Base-by-base conservation (phyloP, 164 flowering plant genomes). In the Sextonia rubra region DNA sequence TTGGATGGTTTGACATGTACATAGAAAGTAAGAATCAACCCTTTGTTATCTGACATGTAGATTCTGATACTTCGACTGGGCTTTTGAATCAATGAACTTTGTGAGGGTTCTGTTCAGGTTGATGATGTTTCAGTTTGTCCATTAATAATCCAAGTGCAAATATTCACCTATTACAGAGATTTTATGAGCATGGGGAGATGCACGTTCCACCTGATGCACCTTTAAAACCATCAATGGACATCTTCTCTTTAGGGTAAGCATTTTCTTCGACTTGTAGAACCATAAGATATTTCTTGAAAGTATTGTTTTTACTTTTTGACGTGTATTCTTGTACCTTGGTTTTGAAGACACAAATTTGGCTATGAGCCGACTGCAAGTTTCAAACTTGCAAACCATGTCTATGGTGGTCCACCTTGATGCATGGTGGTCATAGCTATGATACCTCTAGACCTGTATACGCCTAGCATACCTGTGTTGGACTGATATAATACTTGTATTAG, bases 231-330 rank as follows among this genome's bases (percentile, higher is more conserved):
- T 88, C 97, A 29, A 96, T 96, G 99, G 99, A 93, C 82, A 89
- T 96, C 77, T 96, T 96, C 83, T 80, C 99, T 70, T 92, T 88
- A 8, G 99, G 99, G 98, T 96, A 81, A 85, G 92, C 77, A 32
- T 9, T 2, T 72, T 71, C 44, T 80, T 49, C 24, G 17, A 62
- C 3, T 44, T 24, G 37, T 24, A 17, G 55, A 22, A 25, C 32
- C 22, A 23, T 26, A 56, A 29, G 9, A 2, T 11, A 4, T 6
- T 12, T 32, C 47, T 18, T 18, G n/a, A 47, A 56, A 30, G 9
- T 32, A n/a, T n/a, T n/a, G 9, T 37, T 8, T 37, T 8, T 37
- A 37, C 44, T 8, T 37, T 37, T 37, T 37, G 11, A 37, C 8
- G n/a, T n/a, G n/a, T n/a, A n/a, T n/a, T n/a, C n/a, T n/a, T n/a